Base-by-base conservation (phyloP, 2,329 filamentous ascomycete species). In the Colletotrichum karsti region DNA sequence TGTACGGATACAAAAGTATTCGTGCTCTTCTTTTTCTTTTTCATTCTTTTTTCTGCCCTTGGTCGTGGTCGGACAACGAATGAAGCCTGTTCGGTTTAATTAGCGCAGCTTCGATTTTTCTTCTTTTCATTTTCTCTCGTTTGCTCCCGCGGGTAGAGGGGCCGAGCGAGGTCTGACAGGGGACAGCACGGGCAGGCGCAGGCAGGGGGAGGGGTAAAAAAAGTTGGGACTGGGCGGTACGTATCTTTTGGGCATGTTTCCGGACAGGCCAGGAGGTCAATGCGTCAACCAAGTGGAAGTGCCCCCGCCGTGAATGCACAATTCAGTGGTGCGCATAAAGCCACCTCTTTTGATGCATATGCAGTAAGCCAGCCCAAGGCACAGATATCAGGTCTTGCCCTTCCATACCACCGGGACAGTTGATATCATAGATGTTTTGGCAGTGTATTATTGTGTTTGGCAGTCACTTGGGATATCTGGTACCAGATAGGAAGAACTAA, bases 71-170 rank as follows among this genome's bases (percentile, higher is more conserved):
- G 9, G 33, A 12, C 33, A 35, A 12, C 9, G 5, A 35, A 35
- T 35, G 30, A 35, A 9, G 33, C 7, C 33, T 12, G 33, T 35
- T 18, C 18, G 7, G 39, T 41, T 41, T 33, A 39, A 48, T 48
- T 8, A 24, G 28, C 13, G 33, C 26, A 10, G 30, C 51, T 55
- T 55, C 54, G 44, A 46, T 44, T 58, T 63, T 35, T 50, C 53
- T 50, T 51, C 54, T 58, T 28, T 57, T 37, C 24, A 22, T 15
- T 28, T 63, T 51, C 53, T 26, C 62, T 64, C 54, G 54, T 64
- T 33, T 64, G 54, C 61, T 58, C 54, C 61, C 61, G 42, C 20
- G 24, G 48, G 15, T 28, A 10, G 53, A 54, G 61, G 42, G 61
- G 61, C 18, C 42, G 42, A 24, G 15, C 37, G 20, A 35, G 10